Evolutionary conservation across 345 rosid species (phyloP).

Genomic region (Litchi chinensis): DNA sequence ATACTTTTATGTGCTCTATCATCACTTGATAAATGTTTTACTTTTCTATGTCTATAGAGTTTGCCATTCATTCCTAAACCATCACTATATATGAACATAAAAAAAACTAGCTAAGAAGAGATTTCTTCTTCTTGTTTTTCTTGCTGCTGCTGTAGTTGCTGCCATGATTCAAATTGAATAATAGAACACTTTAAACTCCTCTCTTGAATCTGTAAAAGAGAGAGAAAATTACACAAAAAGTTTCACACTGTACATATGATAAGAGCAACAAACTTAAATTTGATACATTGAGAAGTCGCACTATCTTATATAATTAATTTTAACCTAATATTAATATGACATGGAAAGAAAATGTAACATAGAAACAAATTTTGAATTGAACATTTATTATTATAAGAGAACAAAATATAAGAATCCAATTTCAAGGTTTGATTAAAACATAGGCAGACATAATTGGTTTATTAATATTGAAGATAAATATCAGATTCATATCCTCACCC

Average conservation of each 20-base stretch:
- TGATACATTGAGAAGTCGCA: background rate
- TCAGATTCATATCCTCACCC: too few relatives aligned
- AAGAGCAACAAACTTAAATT: background rate
- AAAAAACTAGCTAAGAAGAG: conserved; percentile 6
- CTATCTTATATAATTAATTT: background rate
- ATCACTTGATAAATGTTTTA: too few relatives aligned
- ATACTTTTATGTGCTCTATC: too few relatives aligned
- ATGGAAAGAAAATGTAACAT: too few relatives aligned
- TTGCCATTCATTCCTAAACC: background rate
- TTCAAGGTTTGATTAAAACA: too few relatives aligned
- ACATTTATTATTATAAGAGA: background rate
- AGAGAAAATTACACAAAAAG: background rate
- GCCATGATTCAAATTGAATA: conserved; percentile 36
- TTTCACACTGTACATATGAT: background rate
- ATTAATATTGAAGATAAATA: too few relatives aligned
- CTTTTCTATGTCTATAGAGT: too few relatives aligned
- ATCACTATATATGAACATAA: background rate
- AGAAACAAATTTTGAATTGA: background rate
- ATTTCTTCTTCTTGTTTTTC: conserved; percentile 6
- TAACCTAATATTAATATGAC: too few relatives aligned
- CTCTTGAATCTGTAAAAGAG: conserved; percentile 57
- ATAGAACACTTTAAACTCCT: conserved; percentile 53
- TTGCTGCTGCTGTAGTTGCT: conserved; percentile 25
- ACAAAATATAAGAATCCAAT: too few relatives aligned
- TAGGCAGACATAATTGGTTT: too few relatives aligned